Conservation (phyloP, 2,329 filamentous ascomycete genomes). For the Plenodomus lindquistii region DNA sequence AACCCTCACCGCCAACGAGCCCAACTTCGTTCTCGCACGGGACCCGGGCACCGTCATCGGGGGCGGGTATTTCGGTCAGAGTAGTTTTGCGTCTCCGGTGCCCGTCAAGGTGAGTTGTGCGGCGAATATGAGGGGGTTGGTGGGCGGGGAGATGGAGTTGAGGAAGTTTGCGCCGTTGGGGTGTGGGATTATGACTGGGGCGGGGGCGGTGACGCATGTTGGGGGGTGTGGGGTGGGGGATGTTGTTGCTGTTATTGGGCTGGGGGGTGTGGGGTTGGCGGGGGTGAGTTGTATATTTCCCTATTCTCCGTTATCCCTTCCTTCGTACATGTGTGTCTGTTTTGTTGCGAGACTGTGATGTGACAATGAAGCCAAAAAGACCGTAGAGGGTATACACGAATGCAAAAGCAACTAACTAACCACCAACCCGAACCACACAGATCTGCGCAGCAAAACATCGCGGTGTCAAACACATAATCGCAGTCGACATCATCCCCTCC, state of each 20-base stretch:
- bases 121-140: slow-evolving; percentile 49
- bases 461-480: slow-evolving; percentile 41
- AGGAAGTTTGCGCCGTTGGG: slow-evolving; percentile 51
- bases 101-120: slow-evolving; percentile 48
- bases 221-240: slow-evolving; percentile 42
- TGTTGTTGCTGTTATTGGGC: slow-evolving; percentile 48
- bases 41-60: slow-evolving; percentile 27
- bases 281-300: background rate
- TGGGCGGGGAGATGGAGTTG: slow-evolving; percentile 45
- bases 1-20: slow-evolving; percentile 34
- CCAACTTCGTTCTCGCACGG: slow-evolving; percentile 48
- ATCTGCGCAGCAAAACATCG: slow-evolving; percentile 50
- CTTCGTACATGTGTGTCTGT: no score
- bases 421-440: no score
- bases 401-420: no score
- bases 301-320: no score
- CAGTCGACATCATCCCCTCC: slow-evolving; percentile 37
- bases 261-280: slow-evolving; percentile 52
- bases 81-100: slow-evolving; percentile 48
- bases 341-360: no score
- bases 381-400: no score
- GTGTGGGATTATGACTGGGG: slow-evolving; percentile 53
- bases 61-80: slow-evolving; percentile 56
- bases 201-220: slow-evolving; percentile 47
- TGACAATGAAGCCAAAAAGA: no score